These are phyloP conservation scores for Sarocladiaceae sp. DNA, from an alignment of 2,329 filamentous ascomycete genomes.

Conservation along the genomic window DNA sequence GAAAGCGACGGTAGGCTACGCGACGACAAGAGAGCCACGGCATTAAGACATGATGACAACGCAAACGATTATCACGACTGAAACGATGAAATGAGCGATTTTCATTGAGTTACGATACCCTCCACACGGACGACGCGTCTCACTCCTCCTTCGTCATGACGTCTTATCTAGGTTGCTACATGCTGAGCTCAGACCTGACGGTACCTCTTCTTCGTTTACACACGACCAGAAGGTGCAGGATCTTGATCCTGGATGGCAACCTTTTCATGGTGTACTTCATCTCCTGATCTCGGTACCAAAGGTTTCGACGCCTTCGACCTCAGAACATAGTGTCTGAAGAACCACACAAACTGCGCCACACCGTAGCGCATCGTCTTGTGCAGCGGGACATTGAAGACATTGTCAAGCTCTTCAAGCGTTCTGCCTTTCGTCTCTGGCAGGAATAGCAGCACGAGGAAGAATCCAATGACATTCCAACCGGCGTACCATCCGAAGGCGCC, in stretches of 20 bases:
- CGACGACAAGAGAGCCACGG: too few species aligned
- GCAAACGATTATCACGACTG: too few species aligned
- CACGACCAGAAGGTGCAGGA: slow-evolving; percentile 12
- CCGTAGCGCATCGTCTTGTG: slow-evolving; percentile 21
- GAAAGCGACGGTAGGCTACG: slow-evolving; percentile 24
- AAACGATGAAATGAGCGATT: too few species aligned
- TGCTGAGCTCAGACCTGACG: too few species aligned
- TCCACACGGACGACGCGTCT: too few species aligned
- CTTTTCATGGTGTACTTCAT: slow-evolving; percentile 14
- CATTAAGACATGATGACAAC: too few species aligned
- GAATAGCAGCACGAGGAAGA: slow-evolving; percentile 48
- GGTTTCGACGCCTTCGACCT: slow-evolving; percentile 13
- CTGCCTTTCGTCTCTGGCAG: slow-evolving; percentile 56
- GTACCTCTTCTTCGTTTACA: neutral
- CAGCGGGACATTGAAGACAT: slow-evolving; percentile 17
- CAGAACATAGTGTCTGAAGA: slow-evolving; percentile 17
- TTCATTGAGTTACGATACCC: too few species aligned
- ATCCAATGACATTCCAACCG: slow-evolving; percentile 22
- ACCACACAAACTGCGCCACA: slow-evolving; percentile 18
- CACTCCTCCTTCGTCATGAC: too few species aligned
- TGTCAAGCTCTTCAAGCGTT: slow-evolving; percentile 54
- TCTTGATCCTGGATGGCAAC: slow-evolving; percentile 14
- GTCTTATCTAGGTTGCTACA: too few species aligned
- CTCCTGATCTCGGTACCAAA: slow-evolving; percentile 15
- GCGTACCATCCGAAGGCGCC: slow-evolving; percentile 29